Conservation (phyloP, 2,329 filamentous ascomycete species). For the Penicillium palitans region DNA sequence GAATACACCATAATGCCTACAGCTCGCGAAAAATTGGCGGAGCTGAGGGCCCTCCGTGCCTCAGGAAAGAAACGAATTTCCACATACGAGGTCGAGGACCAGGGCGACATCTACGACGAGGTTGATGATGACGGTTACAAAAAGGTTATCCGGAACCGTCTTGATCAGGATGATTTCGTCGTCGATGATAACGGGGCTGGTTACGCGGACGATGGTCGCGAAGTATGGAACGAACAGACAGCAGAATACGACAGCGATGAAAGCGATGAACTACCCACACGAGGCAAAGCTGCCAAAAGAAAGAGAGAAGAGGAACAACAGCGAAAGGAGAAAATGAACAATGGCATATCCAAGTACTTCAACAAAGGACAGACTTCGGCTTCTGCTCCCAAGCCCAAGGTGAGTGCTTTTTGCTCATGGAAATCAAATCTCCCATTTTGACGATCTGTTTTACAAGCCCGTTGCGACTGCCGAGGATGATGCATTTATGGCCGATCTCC, state of each 20-base stretch:
- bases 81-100: constrained; percentile 81
- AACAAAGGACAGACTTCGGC: constrained; percentile 65
- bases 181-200: constrained; percentile 98
- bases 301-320: constrained; percentile 85
- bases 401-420: constrained; percentile 40
- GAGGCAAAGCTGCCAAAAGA: constrained; percentile 70
- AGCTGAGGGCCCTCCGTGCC: constrained; percentile 79
- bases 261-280: constrained; percentile 67
- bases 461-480: constrained; percentile 83
- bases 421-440: not conserved
- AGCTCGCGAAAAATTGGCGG: constrained; percentile 53
- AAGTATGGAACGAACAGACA: constrained; percentile 81
- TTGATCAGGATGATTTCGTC: constrained; percentile 96
- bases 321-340: constrained; percentile 81
- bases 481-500: constrained; percentile 78
- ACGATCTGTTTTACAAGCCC: constrained; percentile 52
- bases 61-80: constrained; percentile 90
- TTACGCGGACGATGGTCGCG: constrained; percentile 90
- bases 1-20: constrained; percentile 33
- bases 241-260: constrained; percentile 59
- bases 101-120: constrained; percentile 85
- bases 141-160: constrained; percentile 82
- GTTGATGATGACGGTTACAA: constrained; percentile 98
- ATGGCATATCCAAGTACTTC: constrained; percentile 93
- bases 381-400: constrained; percentile 75